Evolutionary conservation across 805 yeast genomes (phyloP), one percentile per base, ranked within the genome.

Genomic region (Ogataea trehaloabstinens): DNA sequence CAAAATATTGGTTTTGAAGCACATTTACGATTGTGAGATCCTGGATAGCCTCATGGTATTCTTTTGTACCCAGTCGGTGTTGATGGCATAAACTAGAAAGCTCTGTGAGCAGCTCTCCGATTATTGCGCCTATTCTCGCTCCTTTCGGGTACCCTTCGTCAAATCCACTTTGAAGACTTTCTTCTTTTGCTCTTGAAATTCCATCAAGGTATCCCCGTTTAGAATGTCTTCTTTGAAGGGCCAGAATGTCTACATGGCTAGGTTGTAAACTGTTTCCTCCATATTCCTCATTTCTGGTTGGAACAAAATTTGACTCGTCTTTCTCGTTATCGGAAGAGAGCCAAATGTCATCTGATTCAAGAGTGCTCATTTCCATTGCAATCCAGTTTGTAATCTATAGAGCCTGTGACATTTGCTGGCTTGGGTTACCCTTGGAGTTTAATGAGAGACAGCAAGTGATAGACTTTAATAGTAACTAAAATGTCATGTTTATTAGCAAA

Each of bases 121-220:
- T 81, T 12, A 64, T 48, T 0, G 74, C 63, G 0, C 95, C 97
- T 2, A 89, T 44, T 2, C 53, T 55, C 0, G 93, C 87, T 1
- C 98, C 98, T 2, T 64, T 52, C 0, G 86, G 87, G 49, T 79
- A 90, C 0, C 91, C 91, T 2, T 66, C 70, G 56, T 90, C 95
- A 54, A 91, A 90, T 0, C 96, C 96, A 10, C 65, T 54, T 55
- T 90, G 97, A 18, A 88, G 63, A 28, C 82, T 76, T 6, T 62
- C 60, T 48, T 85, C 95, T 51, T 86, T 82, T 4, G 87, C 76
- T 12, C 58, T 61, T 1, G 86, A 68, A 5, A 90, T 54, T 0
- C 97, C 98, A 44, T 84, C 95, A 4, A 87, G 61, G 49, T 86
- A 90, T 0, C 97, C 98, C 45, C 82, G 82, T 46, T 85, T 85